phyloP scores from a whole-genome alignment of 2,329 filamentous ascomycete species.

The Alternaria sp. region DNA sequence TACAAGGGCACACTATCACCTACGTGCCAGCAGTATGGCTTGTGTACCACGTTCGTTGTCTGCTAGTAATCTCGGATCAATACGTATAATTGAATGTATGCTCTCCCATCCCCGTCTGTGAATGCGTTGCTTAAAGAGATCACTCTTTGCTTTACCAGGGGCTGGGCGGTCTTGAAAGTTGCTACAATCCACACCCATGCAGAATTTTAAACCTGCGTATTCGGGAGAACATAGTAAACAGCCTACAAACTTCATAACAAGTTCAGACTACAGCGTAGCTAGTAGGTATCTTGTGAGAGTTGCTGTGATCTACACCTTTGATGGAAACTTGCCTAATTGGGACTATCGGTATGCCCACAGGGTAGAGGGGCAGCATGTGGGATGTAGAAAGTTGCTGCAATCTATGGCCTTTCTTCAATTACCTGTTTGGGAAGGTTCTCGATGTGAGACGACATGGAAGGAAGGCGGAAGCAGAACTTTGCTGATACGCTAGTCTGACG shows the following conservation, averaged over 20 bases:
- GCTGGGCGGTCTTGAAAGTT: neutral
- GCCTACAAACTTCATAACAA: neutral
- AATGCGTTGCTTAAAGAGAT: neutral
- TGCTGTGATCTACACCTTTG: neutral
- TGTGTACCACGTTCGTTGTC: neutral
- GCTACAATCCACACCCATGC: neutral
- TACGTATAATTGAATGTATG: neutral
- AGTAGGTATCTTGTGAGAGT: neutral
- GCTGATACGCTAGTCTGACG: neutral
- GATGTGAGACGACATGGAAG: neutral
- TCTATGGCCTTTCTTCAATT: neutral
- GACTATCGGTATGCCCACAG: neutral
- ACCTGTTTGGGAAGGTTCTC: neutral
- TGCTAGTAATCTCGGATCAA: neutral
- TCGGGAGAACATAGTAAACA: neutral
- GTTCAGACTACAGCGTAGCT: neutral
- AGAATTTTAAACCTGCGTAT: neutral
- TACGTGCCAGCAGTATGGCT: neutral
- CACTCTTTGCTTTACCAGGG: neutral
- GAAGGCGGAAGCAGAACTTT: neutral
- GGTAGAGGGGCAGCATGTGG: neutral
- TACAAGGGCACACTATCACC: neutral
- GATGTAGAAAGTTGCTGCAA: neutral
- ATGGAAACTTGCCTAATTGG: neutral
- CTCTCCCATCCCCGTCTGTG: neutral